phyloP scores from a whole-genome alignment of 148 eudicot genomes.

The Polygonum aviculare region DNA sequence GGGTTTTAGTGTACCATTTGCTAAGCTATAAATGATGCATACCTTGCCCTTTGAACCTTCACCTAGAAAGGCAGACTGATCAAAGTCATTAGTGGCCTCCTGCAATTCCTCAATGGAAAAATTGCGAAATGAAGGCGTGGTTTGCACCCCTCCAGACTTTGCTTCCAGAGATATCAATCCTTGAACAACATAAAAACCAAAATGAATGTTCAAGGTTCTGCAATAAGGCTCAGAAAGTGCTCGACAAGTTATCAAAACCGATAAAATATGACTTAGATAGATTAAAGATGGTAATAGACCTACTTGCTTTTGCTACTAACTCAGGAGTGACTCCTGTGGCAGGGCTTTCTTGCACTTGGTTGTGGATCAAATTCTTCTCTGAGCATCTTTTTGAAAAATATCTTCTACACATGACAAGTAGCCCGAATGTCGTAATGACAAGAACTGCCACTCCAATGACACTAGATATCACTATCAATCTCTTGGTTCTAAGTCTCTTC shows the following conservation, averaged over 20 bases:
- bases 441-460: constrained; percentile 27
- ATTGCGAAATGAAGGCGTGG: constrained; percentile 34
- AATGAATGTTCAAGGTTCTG: neutral
- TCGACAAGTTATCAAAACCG: neutral
- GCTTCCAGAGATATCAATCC: constrained; percentile 51
- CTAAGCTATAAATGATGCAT: neutral
- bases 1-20: too few species aligned
- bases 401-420: constrained; percentile 29
- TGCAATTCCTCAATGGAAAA: constrained; percentile 50
- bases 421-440: constrained; percentile 30
- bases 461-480: constrained; percentile 19
- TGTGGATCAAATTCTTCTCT: constrained; percentile 42
- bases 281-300: constrained; percentile 14
- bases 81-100: constrained; percentile 59
- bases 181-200: constrained; percentile 14
- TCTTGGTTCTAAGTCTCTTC: constrained; percentile 22
- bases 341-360: constrained; percentile 37
- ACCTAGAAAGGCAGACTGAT: constrained; percentile 40
- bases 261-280: neutral
- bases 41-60: constrained; percentile 76
- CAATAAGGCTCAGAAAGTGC: neutral
- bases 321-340: constrained; percentile 37
- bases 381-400: constrained; percentile 36
- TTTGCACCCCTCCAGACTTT: constrained; percentile 39
- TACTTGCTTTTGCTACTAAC: constrained; percentile 65